These are phyloP conservation scores for Fagopyrum esculentum DNA, from an alignment of 148 eudicot genomes.

Conservation along the genomic window DNA sequence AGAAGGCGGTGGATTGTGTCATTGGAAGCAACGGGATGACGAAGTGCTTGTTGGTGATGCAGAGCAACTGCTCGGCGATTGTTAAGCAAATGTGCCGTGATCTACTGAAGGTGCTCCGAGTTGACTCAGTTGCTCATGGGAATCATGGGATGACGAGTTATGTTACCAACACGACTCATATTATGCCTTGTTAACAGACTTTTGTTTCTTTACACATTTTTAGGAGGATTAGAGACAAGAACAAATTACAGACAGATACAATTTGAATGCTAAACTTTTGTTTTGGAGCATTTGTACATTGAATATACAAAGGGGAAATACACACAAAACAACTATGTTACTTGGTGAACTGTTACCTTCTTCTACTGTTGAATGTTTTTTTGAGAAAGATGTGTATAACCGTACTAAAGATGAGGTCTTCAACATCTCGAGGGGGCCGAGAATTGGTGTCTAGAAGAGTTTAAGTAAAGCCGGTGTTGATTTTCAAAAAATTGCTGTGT, in stretches of 20 bases:
- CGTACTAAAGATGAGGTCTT: too few species aligned
- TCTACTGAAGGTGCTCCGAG: constrained; percentile 62
- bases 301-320: background rate
- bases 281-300: background rate
- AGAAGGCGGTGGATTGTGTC: constrained; percentile 35
- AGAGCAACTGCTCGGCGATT: constrained; percentile 46
- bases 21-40: constrained; percentile 42
- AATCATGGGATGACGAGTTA: constrained; percentile 51
- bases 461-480: too few species aligned
- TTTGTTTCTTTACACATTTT: background rate
- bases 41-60: constrained; percentile 68
- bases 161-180: constrained; percentile 66
- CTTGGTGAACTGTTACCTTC: background rate
- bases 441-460: too few species aligned
- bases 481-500: too few species aligned
- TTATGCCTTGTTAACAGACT: constrained; percentile 36
- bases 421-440: too few species aligned
- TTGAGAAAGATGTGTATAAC: too few species aligned
- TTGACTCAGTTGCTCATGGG: constrained; percentile 41
- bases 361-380: background rate
- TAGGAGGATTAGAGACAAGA: background rate
- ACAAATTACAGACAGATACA: background rate
- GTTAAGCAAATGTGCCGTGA: constrained; percentile 62
- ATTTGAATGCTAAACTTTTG: background rate
- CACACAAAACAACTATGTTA: background rate